Base-by-base conservation (phyloP, 2,329 filamentous ascomycete genomes). In the Colletotrichum sp. region DNA sequence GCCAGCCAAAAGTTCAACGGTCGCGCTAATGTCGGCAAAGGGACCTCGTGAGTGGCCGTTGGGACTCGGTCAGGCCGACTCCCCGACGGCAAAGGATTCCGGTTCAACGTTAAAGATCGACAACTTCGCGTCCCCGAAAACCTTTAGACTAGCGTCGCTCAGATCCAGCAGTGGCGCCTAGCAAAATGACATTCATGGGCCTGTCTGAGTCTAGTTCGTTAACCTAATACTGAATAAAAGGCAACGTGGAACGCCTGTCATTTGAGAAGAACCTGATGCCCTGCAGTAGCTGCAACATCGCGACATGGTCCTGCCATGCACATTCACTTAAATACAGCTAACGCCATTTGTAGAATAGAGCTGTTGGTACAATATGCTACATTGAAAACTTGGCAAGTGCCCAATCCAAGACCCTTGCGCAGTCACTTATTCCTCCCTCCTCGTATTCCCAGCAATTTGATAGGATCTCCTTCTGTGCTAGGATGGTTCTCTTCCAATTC, bases 361-460 rank as follows among this genome's bases (percentile, higher is more conserved):
- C 21, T 60, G 18, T 18, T 39, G 5, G 6, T 36, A 24, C 30
- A 55, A 44, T 16, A 36, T 21, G 18, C 10, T 52, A 73, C 10
- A 69, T 7, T 5, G 57, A 63, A 18, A 76, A 76, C 34, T 65
- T 76, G 28, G 70, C 74, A 13, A 76, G 70, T n/a, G 70, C 74
- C 74, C 74, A 76, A 49, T 76, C 74, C 18, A 76, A 15, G 0
- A 76, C 74, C 13, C 59, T 65, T 4, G 70, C 74, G 7, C 74
- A 76, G 44, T 76, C 71, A n/a, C 64, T 73, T 13, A 76, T 76
- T n/a, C 74, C 74, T 21, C 74, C 74, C 59, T 76, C 74, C 8
- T 69, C 70, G 15, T 73, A 76, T 10, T 76, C 70, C 74, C 70
- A 74, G 30, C 74, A 74, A 32, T 65, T 74, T 3, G 74, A 73